phyloP scores from a whole-genome alignment of 108 stramenopile species.

The Cylindrotheca closterium region DNA sequence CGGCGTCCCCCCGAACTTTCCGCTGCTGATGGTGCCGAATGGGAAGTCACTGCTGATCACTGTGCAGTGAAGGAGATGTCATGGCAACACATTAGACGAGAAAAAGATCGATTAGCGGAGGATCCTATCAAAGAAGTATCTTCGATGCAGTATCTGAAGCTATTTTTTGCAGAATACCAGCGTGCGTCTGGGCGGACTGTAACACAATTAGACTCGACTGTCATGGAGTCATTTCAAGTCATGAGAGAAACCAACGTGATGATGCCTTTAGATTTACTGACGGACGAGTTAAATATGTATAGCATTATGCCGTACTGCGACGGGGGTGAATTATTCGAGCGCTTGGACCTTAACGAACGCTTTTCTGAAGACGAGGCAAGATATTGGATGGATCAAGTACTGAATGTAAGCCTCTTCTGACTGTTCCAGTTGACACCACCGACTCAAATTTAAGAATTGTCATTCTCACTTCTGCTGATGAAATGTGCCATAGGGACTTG shows the following conservation, averaged over 20 bases:
- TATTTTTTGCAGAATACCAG: conserved; percentile 26
- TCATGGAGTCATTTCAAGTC: conserved; percentile 38
- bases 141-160: conserved; percentile 77
- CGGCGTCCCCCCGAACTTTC: conserved; percentile 15
- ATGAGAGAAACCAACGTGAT: conserved; percentile 67
- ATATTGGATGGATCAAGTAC: conserved; percentile 85
- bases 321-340: conserved; percentile 87
- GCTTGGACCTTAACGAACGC: conserved; percentile 66
- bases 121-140: conserved; percentile 86
- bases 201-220: conserved; percentile 11
- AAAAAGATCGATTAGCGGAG: conserved; percentile 67
- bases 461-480: background rate
- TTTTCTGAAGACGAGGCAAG: conserved; percentile 80
- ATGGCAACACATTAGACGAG: conserved; percentile 70
- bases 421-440: background rate
- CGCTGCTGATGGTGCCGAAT: conserved; percentile 54
- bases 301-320: conserved; percentile 87
- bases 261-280: conserved; percentile 74
- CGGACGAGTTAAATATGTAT: conserved; percentile 86
- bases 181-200: conserved; percentile 5
- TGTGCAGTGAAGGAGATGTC: conserved; percentile 86
- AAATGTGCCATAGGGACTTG: conserved; percentile 47
- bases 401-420: conserved; percentile 69
- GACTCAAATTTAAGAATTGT: background rate
- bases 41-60: conserved; percentile 73